phyloP scores from a whole-genome alignment of 2,329 filamentous ascomycete genomes.

The Colletotrichum spaethianum region DNA sequence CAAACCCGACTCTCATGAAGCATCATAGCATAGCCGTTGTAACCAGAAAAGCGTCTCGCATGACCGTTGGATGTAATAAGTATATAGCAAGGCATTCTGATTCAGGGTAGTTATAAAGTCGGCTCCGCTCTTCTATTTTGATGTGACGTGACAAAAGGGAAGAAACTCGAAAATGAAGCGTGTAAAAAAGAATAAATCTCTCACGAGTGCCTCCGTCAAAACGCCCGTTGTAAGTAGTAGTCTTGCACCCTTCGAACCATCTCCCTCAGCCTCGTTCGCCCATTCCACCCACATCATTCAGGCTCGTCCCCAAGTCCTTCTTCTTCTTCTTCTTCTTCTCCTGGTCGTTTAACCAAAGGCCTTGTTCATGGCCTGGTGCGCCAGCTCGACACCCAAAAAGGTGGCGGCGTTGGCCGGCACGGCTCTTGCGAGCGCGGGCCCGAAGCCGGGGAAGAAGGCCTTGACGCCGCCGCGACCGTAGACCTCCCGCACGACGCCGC shows the following conservation, averaged over 20 bases:
- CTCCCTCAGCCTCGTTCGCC: background rate
- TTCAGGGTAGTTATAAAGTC: background rate
- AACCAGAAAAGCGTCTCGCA: background rate
- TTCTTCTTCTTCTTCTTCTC: background rate
- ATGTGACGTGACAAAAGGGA: background rate
- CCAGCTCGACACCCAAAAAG: conserved; percentile 88
- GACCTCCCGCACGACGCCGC: conserved; percentile 84
- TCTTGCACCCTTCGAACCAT: background rate
- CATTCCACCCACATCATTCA: background rate
- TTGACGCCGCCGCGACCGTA: conserved; percentile 86
- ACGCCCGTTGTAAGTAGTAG: conserved; percentile 2
- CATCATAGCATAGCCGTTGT: background rate
- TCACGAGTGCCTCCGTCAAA: conserved; percentile 11
- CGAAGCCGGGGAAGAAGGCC: conserved; percentile 98
- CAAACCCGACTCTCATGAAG: background rate
- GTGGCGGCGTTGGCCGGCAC: conserved; percentile 98
- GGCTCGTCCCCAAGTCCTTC: background rate
- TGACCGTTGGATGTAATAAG: background rate
- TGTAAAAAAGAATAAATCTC: background rate
- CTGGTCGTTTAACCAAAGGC: conserved; percentile 64
- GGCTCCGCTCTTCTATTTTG: conserved; percentile 8
- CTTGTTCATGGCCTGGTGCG: conserved; percentile 86
- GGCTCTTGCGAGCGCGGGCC: conserved; percentile 90
- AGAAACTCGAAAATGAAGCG: background rate
- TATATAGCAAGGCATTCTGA: background rate